Evolutionary conservation across 352 stramenopile species (phyloP), one percentile per base, ranked within the genome.

Genomic region (Chrysophaeum taylorii): DNA sequence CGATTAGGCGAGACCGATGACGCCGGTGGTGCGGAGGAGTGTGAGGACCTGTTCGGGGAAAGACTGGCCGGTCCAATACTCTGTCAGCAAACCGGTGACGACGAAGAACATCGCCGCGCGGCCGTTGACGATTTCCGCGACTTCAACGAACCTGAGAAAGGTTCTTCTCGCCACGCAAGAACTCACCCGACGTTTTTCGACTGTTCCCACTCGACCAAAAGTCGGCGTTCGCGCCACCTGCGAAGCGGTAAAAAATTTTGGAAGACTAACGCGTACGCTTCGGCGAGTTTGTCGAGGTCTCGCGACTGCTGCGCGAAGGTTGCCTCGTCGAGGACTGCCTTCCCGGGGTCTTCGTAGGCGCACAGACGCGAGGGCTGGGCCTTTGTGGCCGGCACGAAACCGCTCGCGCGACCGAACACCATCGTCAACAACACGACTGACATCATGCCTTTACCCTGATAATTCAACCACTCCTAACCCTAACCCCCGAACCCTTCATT

Each of bases 31-130:
- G 60, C 82, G 76, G 41, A 85, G 73, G 78, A 91, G 83, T 70
- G 86, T 83, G 72, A 88, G 82, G 54, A 89, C 81, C 75, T 91
- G 85, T 70, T 84, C 82, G 23, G 82, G 82, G 64, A 91, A 80
- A 69, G 66, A 83, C 68, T 89, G 76, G 62, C 84, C 83, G 39
- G 85, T 91, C 81, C 82, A 89, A 37, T 76, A 77, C 73, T 91
- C 85, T 16, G 84, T 91, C 71, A 89, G 79, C 25, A 91, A 73
- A 50, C 85, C 85, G 48, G 86, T 84, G 35, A 79, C 78, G 36
- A 91, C 68, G 71, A 88, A 88, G 73, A 91, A 89, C 85, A 91
- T 91, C 33, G 84, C 84, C 64, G 82, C 82, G 74, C 85, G 66
- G 31, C 81, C 77, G 71, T 88, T 88, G 52, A 80, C 76, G 57